Conservation (phyloP, 768 basidiomycete genomes). For the Thelephora ganbajun region DNA sequence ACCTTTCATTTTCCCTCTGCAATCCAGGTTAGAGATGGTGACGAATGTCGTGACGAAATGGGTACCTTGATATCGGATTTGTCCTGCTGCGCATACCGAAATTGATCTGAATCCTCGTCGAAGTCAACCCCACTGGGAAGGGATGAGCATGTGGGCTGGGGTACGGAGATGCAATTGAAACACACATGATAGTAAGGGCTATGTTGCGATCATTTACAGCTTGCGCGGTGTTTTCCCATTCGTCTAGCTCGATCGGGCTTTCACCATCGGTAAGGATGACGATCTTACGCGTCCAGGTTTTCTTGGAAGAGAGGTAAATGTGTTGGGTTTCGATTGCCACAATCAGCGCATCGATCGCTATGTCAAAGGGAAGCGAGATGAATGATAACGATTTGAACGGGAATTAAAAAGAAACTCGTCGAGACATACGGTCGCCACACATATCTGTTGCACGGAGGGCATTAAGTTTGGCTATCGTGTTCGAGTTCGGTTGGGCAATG, state of each 20-base stretch:
- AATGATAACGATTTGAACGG: not conserved
- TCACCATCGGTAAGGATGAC: constrained; percentile 80
- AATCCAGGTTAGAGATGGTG: not conserved
- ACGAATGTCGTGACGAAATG: not conserved
- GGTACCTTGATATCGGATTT: constrained; percentile 65
- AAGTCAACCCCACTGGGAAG: constrained; percentile 72
- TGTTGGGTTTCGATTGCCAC: constrained; percentile 76
- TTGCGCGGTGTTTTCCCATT: constrained; percentile 55
- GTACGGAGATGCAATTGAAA: constrained; percentile 3
- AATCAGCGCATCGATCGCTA: constrained; percentile 79
- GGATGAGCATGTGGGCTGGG: constrained; percentile 2
- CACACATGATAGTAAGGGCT: constrained; percentile 59
- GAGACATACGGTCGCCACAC: constrained; percentile 50
- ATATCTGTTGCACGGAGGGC: constrained; percentile 39
- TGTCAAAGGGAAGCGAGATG: not conserved
- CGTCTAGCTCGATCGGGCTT: constrained; percentile 54
- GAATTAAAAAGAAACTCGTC: not conserved
- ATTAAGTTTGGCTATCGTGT: constrained; percentile 53
- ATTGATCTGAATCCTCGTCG: constrained; percentile 44
- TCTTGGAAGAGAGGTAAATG: constrained; percentile 50
- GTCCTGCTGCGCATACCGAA: constrained; percentile 45
- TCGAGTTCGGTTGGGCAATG: constrained; percentile 50
- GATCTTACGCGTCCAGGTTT: constrained; percentile 76
- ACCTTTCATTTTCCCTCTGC: constrained; percentile 63
- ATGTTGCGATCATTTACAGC: constrained; percentile 52